Evolutionary conservation across 768 basidiomycete genomes (phyloP).

Genomic region (Lentinula edodes): DNA sequence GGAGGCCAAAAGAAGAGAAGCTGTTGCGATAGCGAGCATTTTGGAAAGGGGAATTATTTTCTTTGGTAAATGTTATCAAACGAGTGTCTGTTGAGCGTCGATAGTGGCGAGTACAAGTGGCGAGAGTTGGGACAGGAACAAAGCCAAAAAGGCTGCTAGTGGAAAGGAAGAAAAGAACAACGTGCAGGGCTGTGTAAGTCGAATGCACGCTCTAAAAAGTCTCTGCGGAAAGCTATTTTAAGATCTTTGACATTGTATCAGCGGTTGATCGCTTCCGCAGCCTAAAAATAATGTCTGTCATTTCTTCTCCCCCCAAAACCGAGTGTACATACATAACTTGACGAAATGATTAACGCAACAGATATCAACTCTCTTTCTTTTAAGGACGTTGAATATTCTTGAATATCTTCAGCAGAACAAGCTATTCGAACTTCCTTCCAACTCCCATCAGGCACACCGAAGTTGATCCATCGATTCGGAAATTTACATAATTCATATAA

Average conservation of each 20-base stretch:
- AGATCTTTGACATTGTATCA: neutral
- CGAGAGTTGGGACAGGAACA: neutral
- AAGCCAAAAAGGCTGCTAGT: neutral
- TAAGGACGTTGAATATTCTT: no score
- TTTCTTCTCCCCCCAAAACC: no score
- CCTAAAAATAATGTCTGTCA: neutral
- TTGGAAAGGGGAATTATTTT: neutral
- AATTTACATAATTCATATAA: no score
- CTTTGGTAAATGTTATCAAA: neutral
- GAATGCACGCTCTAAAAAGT: neutral
- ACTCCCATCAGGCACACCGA: no score
- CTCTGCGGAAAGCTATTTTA: neutral
- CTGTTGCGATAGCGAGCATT: neutral
- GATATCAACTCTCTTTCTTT: no score
- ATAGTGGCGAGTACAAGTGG: neutral
- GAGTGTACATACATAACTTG: no score
- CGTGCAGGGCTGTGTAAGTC: neutral
- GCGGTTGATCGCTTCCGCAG: neutral
- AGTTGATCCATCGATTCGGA: no score
- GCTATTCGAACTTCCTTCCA: no score
- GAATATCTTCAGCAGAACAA: no score
- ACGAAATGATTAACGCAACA: no score
- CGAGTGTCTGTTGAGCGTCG: neutral
- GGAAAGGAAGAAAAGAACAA: neutral
- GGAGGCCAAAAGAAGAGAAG: conserved; percentile 9